Evolutionary conservation across 2,329 filamentous ascomycete species (phyloP), one percentile per base, ranked within the genome.

Genomic region (Trichophyton simii): DNA sequence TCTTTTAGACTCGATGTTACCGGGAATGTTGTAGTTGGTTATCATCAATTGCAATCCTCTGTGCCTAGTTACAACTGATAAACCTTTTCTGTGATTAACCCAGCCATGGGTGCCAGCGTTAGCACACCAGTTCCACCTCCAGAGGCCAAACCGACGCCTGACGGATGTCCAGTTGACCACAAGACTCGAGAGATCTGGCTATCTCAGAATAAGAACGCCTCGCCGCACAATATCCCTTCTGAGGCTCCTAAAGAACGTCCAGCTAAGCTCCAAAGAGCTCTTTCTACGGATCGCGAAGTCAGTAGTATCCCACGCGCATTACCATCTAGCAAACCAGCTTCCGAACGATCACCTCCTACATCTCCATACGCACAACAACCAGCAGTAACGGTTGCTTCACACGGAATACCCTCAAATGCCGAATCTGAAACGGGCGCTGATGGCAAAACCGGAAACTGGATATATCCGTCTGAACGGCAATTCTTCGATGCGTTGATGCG

Each of bases 401-500:
- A 72, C 64, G 63, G 72, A 31, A 62, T 69, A 44, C 82, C 83
- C 0, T 86, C 87, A 13, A 96, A 95, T 74, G 81, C 83, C 64
- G 90, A 96, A 75, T 76, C 82, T 64, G 91, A 96, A 72, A 88
- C 87, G 0, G 87, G 88, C 64, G 80, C 84, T 22, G 85, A 89
- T 68, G 77, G 80, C 58, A 72, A 77, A 42, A 83, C 83, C 0
- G 92, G 92, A 0, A 96, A 96, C 73, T 99, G 94, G 94, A 87
- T 99, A 64, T 99, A 99, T 75, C 94, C 94, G 0, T 94, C 88
- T 0, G 92, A 97, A 73, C 87, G 89, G 71, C 95, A 96, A 85
- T 99, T 99, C 80, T 97, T 97, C 77, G 89, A 95, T 57, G 94
- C 94, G 52, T 92, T 99, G 85, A 85, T 87, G 78, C 87, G 92